Conservation (phyloP, 2,329 filamentous ascomycete genomes). For the Ophiostoma piceae region DNA sequence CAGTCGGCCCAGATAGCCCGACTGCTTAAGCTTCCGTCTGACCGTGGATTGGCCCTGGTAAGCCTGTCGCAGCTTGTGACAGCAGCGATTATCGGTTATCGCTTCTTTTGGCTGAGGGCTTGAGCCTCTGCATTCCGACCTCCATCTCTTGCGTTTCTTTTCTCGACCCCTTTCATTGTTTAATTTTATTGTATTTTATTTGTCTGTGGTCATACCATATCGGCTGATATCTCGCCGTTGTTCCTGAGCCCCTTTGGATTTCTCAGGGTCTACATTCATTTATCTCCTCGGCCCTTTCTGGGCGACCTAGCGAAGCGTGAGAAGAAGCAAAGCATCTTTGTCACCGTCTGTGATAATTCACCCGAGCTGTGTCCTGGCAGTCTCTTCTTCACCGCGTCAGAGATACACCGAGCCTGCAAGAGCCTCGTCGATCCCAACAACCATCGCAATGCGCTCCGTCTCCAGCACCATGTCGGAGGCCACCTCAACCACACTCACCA, state of each 20-base stretch:
- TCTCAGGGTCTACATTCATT: not conserved
- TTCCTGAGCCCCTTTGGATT: not conserved
- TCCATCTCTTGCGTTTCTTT: not conserved
- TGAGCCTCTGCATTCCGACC: too few relatives aligned
- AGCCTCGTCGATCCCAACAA: not conserved
- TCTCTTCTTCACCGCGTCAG: not conserved
- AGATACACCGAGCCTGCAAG: constrained; percentile 5
- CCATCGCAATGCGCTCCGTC: constrained; percentile 16
- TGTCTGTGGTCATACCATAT: not conserved
- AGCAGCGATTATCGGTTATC: constrained; percentile 16
- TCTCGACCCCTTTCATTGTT: not conserved
- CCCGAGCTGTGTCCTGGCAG: constrained; percentile 15
- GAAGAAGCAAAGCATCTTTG: constrained; percentile 14
- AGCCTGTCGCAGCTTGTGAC: constrained; percentile 19
- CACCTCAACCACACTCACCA: constrained; percentile 11
- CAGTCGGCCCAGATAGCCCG: constrained; percentile 14
- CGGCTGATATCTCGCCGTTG: not conserved
- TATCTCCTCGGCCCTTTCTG: constrained; percentile 7
- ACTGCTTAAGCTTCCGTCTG: constrained; percentile 20
- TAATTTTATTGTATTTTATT: not conserved
- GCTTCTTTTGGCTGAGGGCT: not conserved
- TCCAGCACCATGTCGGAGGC: constrained; percentile 17
- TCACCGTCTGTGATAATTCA: constrained; percentile 18
- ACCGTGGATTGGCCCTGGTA: constrained; percentile 19
- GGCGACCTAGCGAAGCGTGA: constrained; percentile 16